These are phyloP conservation scores for Phyllosticta paracitricarpa DNA, from an alignment of 2,329 filamentous ascomycete species.

Conservation along the genomic window DNA sequence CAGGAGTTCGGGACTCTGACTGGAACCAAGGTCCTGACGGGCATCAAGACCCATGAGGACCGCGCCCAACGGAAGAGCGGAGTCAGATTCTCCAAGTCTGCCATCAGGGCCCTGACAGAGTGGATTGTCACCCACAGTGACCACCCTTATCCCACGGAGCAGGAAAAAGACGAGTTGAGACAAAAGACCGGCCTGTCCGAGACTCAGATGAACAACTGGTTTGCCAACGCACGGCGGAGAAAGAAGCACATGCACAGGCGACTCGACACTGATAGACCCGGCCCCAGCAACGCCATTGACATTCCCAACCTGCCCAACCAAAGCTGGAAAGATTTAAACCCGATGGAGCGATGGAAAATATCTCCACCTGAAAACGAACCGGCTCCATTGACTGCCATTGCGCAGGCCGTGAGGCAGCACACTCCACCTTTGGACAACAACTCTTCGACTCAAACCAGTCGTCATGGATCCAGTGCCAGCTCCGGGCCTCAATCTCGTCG, in stretches of 20 bases:
- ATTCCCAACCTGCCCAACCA: conserved; percentile 52
- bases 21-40: conserved; percentile 24
- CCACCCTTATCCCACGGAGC: conserved; percentile 80
- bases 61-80: conserved; percentile 49
- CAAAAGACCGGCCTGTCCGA: conserved; percentile 70
- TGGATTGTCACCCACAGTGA: conserved; percentile 74
- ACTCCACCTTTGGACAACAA: conserved; percentile 23
- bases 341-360: conserved; percentile 59
- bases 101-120: conserved; percentile 68
- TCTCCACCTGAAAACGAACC: conserved; percentile 62
- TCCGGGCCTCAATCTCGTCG: conserved; percentile 39
- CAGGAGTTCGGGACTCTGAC: conserved; percentile 24
- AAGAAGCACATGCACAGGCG: conserved; percentile 64
- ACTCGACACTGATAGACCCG: conserved; percentile 57
- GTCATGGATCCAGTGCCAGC: conserved; percentile 42
- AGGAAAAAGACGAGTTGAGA: conserved; percentile 73
- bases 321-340: conserved; percentile 50
- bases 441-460: conserved; percentile 27
- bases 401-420: conserved; percentile 43
- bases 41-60: conserved; percentile 24
- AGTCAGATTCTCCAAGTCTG: conserved; percentile 69
- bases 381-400: conserved; percentile 54
- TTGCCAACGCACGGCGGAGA: conserved; percentile 77
- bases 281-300: conserved; percentile 54
- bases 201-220: conserved; percentile 82